phyloP scores from a whole-genome alignment of 257 asterid species.

The Salvia rosmarinus region DNA sequence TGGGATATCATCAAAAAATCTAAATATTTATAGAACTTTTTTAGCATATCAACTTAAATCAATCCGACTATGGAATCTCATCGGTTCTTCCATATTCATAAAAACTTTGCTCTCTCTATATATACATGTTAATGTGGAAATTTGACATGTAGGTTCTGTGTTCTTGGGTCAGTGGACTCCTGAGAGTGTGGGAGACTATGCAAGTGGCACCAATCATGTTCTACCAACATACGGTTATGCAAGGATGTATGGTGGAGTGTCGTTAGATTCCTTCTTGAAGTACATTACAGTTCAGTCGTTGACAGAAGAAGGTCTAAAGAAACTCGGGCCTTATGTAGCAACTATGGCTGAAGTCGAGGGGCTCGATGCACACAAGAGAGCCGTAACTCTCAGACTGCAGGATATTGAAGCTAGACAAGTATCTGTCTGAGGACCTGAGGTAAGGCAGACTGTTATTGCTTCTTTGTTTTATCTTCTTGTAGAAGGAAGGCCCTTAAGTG shows the following conservation, averaged over 20 bases:
- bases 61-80: background rate
- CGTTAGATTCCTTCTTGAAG: conserved; percentile 87
- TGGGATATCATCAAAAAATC: background rate
- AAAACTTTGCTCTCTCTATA: background rate
- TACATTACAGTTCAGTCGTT: conserved; percentile 86
- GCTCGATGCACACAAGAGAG: conserved; percentile 95
- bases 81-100: no score
- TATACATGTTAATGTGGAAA: background rate
- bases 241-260: conserved; percentile 88
- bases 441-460: conserved; percentile 5
- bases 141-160: conserved; percentile 10
- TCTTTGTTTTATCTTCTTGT: background rate
- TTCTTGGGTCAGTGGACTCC: conserved; percentile 26
- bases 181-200: conserved; percentile 43
- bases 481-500: background rate
- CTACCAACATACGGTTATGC: conserved; percentile 98
- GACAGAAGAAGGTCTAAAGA: conserved; percentile 85
- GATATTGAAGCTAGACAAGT: conserved; percentile 68
- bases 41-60: background rate
- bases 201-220: conserved; percentile 95
- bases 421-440: conserved; percentile 34
- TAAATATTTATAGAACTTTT: background rate
- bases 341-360: conserved; percentile 96
- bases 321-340: conserved; percentile 90
- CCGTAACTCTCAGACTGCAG: conserved; percentile 85